A percentile compares a stretch with the other conserved stretches of the same genome.
Conservation (phyloP, 2,329 filamentous ascomycete species). For the Stagonosporopsis chrysanthemi region DNA sequence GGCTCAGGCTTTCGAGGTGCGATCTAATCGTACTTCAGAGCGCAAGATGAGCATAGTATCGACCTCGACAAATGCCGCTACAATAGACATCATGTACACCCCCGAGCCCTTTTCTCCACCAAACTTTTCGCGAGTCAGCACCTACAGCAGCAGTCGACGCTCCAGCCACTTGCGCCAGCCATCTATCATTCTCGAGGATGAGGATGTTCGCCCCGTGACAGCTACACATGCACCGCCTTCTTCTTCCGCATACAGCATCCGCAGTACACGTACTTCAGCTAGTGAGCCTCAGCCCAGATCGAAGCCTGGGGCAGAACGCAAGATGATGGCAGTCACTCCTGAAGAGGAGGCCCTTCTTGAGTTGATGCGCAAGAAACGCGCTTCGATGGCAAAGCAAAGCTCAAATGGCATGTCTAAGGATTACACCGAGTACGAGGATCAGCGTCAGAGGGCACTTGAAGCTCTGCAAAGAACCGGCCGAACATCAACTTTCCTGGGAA, state of each 20-base stretch:
- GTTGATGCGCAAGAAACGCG: slow-evolving; percentile 59
- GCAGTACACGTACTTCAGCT: slow-evolving; percentile 41
- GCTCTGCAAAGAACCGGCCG: slow-evolving; percentile 22
- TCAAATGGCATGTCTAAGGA: slow-evolving; percentile 30
- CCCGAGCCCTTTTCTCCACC: slow-evolving; percentile 39
- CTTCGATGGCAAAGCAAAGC: slow-evolving; percentile 53
- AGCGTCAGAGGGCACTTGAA: slow-evolving; percentile 29
- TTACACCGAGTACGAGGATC: slow-evolving; percentile 45
- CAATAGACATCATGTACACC: slow-evolving; percentile 51
- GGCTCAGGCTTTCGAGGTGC: slow-evolving; percentile 48
- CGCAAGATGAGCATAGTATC: slow-evolving; percentile 44
- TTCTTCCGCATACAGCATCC: slow-evolving; percentile 40
- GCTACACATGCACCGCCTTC: slow-evolving; percentile 27
- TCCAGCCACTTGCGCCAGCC: slow-evolving; percentile 47
- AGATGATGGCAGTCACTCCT: slow-evolving; percentile 57
- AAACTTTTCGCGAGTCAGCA: slow-evolving; percentile 27
- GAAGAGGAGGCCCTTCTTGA: slow-evolving; percentile 60
- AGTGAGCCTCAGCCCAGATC: slow-evolving; percentile 44
- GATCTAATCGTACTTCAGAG: slow-evolving; percentile 37
- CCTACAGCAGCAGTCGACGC: slow-evolving; percentile 32
- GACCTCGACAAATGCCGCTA: slow-evolving; percentile 46
- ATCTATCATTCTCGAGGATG: slow-evolving; percentile 49
- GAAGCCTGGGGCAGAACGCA: slow-evolving; percentile 39
- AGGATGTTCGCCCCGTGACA: slow-evolving; percentile 41
- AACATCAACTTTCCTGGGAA: slow-evolving; percentile 37